Percentiles rank a stretch among this genome's conserved stretches.
phyloP scores from a whole-genome alignment of 148 eudicot genomes.

The Fagopyrum homotropicum region DNA sequence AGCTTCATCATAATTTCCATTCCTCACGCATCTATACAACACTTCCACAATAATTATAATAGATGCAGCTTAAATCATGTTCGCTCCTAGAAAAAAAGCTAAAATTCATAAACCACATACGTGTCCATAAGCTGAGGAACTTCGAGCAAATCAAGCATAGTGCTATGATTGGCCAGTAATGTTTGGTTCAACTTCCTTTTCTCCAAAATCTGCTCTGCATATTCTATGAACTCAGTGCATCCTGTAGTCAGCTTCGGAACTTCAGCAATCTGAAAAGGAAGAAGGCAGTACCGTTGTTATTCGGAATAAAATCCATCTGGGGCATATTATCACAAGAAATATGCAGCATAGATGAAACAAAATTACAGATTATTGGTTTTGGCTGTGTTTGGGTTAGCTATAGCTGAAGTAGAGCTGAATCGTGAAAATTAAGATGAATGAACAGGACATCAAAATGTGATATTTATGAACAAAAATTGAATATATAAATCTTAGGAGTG shows the following conservation, averaged over 20 bases:
- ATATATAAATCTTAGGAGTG: too few species aligned
- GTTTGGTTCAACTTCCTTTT: constrained; percentile 95
- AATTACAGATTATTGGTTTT: too few species aligned
- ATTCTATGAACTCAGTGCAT: constrained; percentile 80
- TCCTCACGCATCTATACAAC: constrained; percentile 76
- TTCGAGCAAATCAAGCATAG: constrained; percentile 99
- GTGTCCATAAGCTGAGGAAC: constrained; percentile 99
- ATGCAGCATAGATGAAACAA: too few species aligned
- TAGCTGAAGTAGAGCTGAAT: too few species aligned
- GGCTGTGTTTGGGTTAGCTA: too few species aligned
- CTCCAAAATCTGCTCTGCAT: constrained; percentile 80
- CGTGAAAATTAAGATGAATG: too few species aligned
- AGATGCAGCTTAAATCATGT: background rate
- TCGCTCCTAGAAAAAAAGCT: background rate
- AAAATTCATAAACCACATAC: constrained; percentile 39
- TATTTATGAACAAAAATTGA: too few species aligned
- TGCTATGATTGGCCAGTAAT: constrained; percentile 81
- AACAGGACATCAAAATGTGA: too few species aligned
- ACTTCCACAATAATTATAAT: background rate
- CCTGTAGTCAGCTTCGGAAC: constrained; percentile 86
- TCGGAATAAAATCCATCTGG: background rate
- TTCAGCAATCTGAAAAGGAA: constrained; percentile 61
- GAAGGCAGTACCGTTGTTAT: background rate
- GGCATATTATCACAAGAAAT: too few species aligned
- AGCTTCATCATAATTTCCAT: constrained; percentile 98